A percentile compares a stretch with the other conserved stretches of the same genome.
These are phyloP conservation scores for Suhomyces terraborum DNA, from an alignment of 1,139 yeast species.

Conservation along the genomic window DNA sequence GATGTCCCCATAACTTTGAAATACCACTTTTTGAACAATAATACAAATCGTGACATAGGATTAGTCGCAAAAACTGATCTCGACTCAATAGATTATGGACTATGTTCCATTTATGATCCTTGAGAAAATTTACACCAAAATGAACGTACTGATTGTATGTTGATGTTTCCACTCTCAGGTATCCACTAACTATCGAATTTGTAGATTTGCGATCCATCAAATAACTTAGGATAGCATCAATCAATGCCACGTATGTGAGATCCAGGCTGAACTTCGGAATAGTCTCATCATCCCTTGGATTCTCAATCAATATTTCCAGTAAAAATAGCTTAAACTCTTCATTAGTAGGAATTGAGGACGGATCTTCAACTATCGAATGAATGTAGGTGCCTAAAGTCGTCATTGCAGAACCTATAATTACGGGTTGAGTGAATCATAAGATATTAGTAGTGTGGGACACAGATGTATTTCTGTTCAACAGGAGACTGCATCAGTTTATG, in stretches of 20 bases:
- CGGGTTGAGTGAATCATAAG: background rate
- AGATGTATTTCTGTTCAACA: background rate
- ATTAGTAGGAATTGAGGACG: background rate
- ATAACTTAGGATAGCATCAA: conserved; percentile 26
- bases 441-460: background rate
- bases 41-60: conserved; percentile 33
- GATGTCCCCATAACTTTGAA: conserved; percentile 41
- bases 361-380: background rate
- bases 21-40: conserved; percentile 16
- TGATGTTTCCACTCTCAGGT: conserved; percentile 20
- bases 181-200: conserved; percentile 32
- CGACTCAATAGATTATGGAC: conserved; percentile 36
- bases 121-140: conserved; percentile 32
- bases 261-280: background rate
- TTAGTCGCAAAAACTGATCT: conserved; percentile 30
- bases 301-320: background rate
- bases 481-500: background rate
- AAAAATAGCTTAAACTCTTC: background rate
- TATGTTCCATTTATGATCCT: conserved; percentile 38
- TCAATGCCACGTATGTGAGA: conserved; percentile 26
- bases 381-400: background rate
- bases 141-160: conserved; percentile 26
- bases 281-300: background rate
- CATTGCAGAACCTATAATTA: too few species aligned
- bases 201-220: conserved; percentile 21